Percentiles rank a stretch among this genome's conserved stretches.
Conservation (phyloP, 1,284 basidiomycete genomes). For the Austroboletus niveus region DNA sequence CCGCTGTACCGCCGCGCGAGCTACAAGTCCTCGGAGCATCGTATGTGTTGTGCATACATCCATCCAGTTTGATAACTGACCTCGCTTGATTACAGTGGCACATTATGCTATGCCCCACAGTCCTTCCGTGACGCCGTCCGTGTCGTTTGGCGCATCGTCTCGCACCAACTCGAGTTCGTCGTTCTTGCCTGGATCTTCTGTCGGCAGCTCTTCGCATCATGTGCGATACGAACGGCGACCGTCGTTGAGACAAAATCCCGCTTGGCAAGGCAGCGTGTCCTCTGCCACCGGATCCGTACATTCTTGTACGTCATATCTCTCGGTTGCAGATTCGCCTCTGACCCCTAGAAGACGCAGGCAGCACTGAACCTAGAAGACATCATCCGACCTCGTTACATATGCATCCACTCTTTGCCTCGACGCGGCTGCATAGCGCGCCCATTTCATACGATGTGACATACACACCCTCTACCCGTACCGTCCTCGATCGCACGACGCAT, state of each 20-base stretch:
- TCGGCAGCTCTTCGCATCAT: slow-evolving; percentile 29
- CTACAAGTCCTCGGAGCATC: slow-evolving; percentile 35
- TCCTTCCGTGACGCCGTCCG: slow-evolving; percentile 30
- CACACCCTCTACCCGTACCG: slow-evolving; percentile 55
- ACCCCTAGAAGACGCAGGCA: slow-evolving; percentile 21
- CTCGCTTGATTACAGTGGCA: slow-evolving; percentile 20
- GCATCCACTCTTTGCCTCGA: slow-evolving; percentile 60
- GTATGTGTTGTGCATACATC: slow-evolving; percentile 17
- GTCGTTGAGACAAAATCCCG: slow-evolving; percentile 39
- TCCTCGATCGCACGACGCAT: slow-evolving; percentile 55
- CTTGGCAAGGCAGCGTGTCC: slow-evolving; percentile 43
- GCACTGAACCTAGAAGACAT: slow-evolving; percentile 21
- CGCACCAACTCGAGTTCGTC: slow-evolving; percentile 50
- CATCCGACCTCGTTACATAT: slow-evolving; percentile 48
- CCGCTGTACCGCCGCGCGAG: slow-evolving; percentile 34
- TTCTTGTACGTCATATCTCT: slow-evolving; percentile 26
- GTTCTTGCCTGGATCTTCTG: slow-evolving; percentile 35
- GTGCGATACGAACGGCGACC: slow-evolving; percentile 37
- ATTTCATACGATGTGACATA: slow-evolving; percentile 61
- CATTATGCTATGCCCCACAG: slow-evolving; percentile 29
- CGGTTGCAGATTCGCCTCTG: slow-evolving; percentile 9
- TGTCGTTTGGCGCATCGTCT: slow-evolving; percentile 39
- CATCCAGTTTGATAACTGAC: background rate
- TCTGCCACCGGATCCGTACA: slow-evolving; percentile 31
- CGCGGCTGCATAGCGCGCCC: slow-evolving; percentile 51